Evolutionary conservation across 139 green algal species (phyloP).

Genomic region (Tetradesmus lagerheimii): DNA sequence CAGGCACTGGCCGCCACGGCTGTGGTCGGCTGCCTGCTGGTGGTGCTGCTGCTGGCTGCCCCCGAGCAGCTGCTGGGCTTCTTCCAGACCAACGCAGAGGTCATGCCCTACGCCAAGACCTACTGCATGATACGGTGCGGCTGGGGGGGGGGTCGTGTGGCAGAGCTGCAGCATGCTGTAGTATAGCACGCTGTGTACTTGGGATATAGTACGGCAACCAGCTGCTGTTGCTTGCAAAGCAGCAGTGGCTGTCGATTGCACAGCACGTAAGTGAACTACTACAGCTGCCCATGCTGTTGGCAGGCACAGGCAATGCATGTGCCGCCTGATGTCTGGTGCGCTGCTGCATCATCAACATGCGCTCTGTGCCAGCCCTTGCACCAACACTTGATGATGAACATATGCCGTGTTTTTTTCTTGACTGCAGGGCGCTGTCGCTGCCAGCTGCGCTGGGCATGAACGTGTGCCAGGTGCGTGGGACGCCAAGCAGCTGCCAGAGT

Average conservation of each 20-base stretch:
- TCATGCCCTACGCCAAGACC: conserved; percentile 51
- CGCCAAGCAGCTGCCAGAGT: background rate
- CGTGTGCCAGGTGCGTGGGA: conserved; percentile 37
- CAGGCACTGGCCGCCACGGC: conserved; percentile 35
- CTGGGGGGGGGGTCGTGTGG: background rate
- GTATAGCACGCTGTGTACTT: background rate
- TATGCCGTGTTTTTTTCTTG: background rate
- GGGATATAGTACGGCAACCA: background rate
- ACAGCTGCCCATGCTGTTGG: background rate
- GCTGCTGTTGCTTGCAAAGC: too few relatives aligned
- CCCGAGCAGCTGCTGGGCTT: conserved; percentile 40
- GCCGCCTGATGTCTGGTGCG: background rate
- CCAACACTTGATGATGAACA: background rate
- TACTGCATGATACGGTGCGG: conserved; percentile 57
- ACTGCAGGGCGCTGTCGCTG: conserved; percentile 42
- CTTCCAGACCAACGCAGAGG: conserved; percentile 54
- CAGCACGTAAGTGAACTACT: too few relatives aligned
- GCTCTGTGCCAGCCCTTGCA: background rate
- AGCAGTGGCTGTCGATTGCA: too few relatives aligned
- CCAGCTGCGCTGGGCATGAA: conserved; percentile 50
- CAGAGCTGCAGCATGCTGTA: background rate
- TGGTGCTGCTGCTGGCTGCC: conserved; percentile 17
- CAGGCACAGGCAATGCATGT: background rate
- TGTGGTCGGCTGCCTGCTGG: background rate
- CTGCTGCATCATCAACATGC: background rate